Evolutionary conservation across 73 alveolate species (phyloP), one percentile per base, ranked within the genome.

Genomic region (Effrenium voratum): DNA sequence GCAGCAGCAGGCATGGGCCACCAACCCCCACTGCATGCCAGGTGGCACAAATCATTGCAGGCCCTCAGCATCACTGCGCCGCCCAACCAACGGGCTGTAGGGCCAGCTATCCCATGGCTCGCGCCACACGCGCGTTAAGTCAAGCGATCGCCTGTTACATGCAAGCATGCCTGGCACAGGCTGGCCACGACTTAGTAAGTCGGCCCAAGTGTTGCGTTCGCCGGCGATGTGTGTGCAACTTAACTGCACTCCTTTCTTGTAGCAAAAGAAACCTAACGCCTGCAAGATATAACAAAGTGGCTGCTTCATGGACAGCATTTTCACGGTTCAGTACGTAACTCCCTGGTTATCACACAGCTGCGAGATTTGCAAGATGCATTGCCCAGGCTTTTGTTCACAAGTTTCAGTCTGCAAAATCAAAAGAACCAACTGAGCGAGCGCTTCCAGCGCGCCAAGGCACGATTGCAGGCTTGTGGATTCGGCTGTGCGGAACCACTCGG

Each of bases 161-260:
- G n/a, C n/a, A n/a, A n/a, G n/a, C n/a, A n/a, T n/a, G n/a, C n/a
- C n/a, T n/a, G n/a, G n/a, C n/a, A n/a, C n/a, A n/a, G n/a, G n/a
- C n/a, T n/a, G n/a, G n/a, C 79, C 92, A n/a, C 92, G 68, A 47
- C 92, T 81, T 19, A 81, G 46, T 44, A 73, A 41, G 6, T 81
- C 92, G 0, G 92, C 75, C 92, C 75, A 81, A 8, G 32, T 12
- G 47, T 81, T 81, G 41, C 92, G 72, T 12, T 8, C 47, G 73
- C 92, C 68, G 19, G 68, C 92, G 6, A 81, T 47, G 32, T 81
- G 50, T 1, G 44, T n/a, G 28, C 63, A 46, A 16, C 36, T 3
- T 3, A 81, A 46, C n/a, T 45, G 26, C 4, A 81, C 92, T 32
- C 92, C 92, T 26, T 46, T 15, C 13, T n/a, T 15, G 12, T 34